phyloP scores from a whole-genome alignment of 139 green algal species.

The Chlorella sp. region DNA sequence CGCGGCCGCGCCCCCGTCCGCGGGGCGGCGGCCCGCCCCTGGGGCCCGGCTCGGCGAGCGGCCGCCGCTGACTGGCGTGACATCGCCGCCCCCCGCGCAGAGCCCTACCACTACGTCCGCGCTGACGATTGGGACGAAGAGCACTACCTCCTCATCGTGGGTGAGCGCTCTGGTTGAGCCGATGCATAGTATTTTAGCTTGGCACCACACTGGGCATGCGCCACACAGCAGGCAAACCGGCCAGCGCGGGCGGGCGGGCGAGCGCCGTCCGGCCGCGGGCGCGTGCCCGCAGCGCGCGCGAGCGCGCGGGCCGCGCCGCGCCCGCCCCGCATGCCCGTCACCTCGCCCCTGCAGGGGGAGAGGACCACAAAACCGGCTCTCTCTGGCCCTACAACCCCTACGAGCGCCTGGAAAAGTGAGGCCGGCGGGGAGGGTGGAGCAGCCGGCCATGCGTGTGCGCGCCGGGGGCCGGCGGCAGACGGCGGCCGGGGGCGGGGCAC shows the following conservation, averaged over 20 bases:
- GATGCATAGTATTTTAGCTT: background rate
- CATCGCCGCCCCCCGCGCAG: background rate
- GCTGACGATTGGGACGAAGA: slow-evolving; percentile 46
- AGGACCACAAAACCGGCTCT: slow-evolving; percentile 57
- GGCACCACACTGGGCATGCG: background rate
- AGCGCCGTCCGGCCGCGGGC: background rate
- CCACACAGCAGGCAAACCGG: background rate
- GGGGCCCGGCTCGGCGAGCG: no score
- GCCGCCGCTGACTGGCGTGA: background rate
- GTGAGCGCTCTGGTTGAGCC: slow-evolving; percentile 8
- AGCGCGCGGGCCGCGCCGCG: background rate
- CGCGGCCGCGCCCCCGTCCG: background rate
- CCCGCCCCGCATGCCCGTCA: no score
- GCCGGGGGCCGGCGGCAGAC: no score
- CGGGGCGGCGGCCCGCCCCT: no score
- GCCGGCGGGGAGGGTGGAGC: background rate
- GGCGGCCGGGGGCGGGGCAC: no score
- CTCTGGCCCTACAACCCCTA: slow-evolving; percentile 44
- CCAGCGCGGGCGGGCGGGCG: no score
- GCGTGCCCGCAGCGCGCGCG: background rate
- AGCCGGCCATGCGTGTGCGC: no score
- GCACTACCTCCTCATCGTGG: slow-evolving; percentile 64
- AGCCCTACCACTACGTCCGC: slow-evolving; percentile 69
- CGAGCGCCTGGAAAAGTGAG: slow-evolving; percentile 11
- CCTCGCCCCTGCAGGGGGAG: slow-evolving; percentile 23